Conservation (phyloP, 257 asterid species). For the Lycium ferocissimum region DNA sequence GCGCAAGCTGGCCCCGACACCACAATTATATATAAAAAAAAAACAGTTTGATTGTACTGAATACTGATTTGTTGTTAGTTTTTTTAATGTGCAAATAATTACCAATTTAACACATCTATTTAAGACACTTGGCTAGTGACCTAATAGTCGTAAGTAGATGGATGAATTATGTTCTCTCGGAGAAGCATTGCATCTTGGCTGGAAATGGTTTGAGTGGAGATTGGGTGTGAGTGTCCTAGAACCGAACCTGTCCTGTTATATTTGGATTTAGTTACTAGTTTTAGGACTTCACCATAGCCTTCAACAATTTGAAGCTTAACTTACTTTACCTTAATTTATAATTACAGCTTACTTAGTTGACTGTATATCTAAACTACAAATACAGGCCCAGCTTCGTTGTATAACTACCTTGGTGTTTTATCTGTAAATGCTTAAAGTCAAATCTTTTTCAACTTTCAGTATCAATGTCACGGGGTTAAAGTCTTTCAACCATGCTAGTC, state of each 20-base stretch:
- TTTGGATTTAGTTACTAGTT: not conserved
- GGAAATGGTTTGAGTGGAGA: conserved; percentile 25
- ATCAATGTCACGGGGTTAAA: not conserved
- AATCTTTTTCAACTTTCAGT: not conserved
- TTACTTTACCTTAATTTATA: not conserved
- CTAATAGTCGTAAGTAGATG: not conserved
- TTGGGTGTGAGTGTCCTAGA: not conserved
- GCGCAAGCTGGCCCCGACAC: too few species aligned
- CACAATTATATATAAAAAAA: not conserved
- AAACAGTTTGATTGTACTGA: not conserved
- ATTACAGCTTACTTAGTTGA: not conserved
- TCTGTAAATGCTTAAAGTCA: not conserved
- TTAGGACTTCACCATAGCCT: conserved; percentile 2
- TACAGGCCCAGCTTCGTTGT: not conserved
- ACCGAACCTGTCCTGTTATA: conserved; percentile 7
- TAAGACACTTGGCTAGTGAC: not conserved
- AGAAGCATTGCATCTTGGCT: not conserved
- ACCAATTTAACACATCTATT: not conserved
- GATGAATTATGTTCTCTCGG: not conserved
- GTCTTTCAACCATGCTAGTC: not conserved
- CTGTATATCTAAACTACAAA: not conserved
- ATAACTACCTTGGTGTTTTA: not conserved
- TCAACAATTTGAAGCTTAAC: not conserved
- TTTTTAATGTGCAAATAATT: not conserved
- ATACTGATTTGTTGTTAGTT: not conserved